These are phyloP conservation scores for Cutaneotrichosporon sp. DNA, from an alignment of 1,284 basidiomycete species.

Conservation along the genomic window DNA sequence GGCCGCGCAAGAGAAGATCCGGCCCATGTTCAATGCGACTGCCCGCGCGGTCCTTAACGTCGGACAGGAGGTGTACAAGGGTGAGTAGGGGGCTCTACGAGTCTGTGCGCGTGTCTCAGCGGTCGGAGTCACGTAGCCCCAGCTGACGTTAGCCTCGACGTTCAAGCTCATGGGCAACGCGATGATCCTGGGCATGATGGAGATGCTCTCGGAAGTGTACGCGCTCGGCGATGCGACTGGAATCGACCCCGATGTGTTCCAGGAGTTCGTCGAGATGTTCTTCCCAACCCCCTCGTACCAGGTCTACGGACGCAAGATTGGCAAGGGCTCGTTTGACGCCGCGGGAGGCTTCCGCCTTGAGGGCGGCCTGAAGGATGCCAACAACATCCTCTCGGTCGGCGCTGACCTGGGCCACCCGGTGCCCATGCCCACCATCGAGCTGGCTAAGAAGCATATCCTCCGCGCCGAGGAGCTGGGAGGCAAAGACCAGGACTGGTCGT, in stretches of 20 bases:
- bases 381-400: conserved; percentile 18
- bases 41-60: conserved; percentile 29
- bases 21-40: conserved; percentile 18
- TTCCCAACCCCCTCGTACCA: conserved; percentile 36
- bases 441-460: conserved; percentile 26
- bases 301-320: conserved; percentile 40
- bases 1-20: conserved; percentile 19
- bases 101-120: no score
- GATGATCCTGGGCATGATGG: conserved; percentile 35
- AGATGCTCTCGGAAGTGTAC: conserved; percentile 39
- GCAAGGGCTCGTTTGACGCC: conserved; percentile 29
- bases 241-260: conserved; percentile 26
- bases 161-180: conserved; percentile 43
- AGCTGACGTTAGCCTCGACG: conserved; percentile 27
- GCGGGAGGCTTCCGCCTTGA: conserved; percentile 32
- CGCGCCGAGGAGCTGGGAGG: conserved; percentile 27
- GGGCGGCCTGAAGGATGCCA: conserved; percentile 34
- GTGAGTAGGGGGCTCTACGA: no score
- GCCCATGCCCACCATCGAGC: conserved; percentile 26
- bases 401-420: conserved; percentile 25
- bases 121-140: no score
- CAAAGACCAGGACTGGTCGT: conserved; percentile 26
- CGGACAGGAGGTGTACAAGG: conserved; percentile 36
- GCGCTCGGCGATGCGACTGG: conserved; percentile 34
- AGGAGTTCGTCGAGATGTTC: conserved; percentile 29